Conservation (phyloP, 768 basidiomycete species). For the Lentinus tigrinus region DNA sequence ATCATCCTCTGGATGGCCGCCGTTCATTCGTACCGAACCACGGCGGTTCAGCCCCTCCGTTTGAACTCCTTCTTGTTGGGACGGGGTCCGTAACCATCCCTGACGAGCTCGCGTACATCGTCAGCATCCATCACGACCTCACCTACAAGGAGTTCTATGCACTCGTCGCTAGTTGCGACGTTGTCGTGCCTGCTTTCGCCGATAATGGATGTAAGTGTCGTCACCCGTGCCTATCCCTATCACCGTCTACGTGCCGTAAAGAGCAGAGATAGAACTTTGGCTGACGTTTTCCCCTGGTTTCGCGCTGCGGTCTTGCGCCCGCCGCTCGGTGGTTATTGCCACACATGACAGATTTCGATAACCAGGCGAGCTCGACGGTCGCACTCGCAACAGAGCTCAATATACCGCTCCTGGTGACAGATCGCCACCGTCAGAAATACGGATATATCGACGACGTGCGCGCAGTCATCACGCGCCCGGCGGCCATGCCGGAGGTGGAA, state of each 20-base stretch:
- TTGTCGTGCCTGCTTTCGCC: conserved; percentile 42
- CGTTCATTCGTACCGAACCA: conserved; percentile 26
- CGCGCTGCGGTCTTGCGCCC: neutral
- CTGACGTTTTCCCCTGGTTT: neutral
- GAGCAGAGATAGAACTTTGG: neutral
- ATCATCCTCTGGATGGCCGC: conserved; percentile 28
- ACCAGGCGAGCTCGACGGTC: conserved; percentile 41
- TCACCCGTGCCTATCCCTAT: neutral
- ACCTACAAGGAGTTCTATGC: conserved; percentile 38
- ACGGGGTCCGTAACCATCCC: conserved; percentile 36
- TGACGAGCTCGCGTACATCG: conserved; percentile 37
- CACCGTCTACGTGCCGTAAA: neutral
- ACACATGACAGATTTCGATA: conserved; percentile 29
- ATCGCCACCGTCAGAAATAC: conserved; percentile 38
- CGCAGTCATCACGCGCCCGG: conserved; percentile 38
- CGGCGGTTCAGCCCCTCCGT: conserved; percentile 19
- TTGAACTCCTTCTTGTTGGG: conserved; percentile 35
- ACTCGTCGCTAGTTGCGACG: conserved; percentile 38
- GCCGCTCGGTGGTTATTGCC: neutral
- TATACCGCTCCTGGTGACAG: conserved; percentile 42
- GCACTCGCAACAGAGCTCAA: conserved; percentile 40
- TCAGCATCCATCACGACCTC: conserved; percentile 33
- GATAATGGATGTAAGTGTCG: conserved; percentile 28
- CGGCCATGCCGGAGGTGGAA: conserved; percentile 39
- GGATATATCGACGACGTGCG: conserved; percentile 37